phyloP scores from a whole-genome alignment of 2,329 filamentous ascomycete species.

The Alternaria postmessia region DNA sequence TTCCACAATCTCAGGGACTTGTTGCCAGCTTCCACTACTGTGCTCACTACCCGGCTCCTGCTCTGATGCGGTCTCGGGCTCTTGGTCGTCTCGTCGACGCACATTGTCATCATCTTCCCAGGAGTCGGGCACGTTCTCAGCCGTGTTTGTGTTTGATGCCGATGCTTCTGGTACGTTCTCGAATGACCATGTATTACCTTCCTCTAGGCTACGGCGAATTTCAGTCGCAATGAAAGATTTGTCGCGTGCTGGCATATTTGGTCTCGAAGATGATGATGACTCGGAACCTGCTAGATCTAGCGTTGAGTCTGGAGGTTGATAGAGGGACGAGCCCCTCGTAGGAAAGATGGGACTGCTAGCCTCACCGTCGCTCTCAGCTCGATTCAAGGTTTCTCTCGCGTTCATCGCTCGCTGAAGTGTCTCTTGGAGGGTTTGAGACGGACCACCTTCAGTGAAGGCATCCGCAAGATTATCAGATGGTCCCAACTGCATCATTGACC shows the following conservation, averaged over 20 bases:
- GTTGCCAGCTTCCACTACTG: constrained; percentile 53
- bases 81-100: constrained; percentile 6
- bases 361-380: constrained; percentile 2
- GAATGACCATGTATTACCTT: constrained; percentile 48
- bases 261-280: constrained; percentile 40
- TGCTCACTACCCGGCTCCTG: constrained; percentile 47
- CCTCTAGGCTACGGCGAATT: constrained; percentile 59
- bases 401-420: constrained; percentile 17
- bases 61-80: constrained; percentile 24
- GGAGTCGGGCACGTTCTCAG: constrained; percentile 25
- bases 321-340: constrained; percentile 26
- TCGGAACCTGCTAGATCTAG: constrained; percentile 12
- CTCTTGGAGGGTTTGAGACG: constrained; percentile 11
- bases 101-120: constrained; percentile 39
- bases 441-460: constrained; percentile 6
- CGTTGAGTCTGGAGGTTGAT: constrained; percentile 4
- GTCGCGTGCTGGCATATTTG: constrained; percentile 58
- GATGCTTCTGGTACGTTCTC: constrained; percentile 29
- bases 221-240: constrained; percentile 57
- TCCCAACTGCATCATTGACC: constrained; percentile 22
- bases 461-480: constrained; percentile 18
- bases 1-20: constrained; percentile 42
- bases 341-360: constrained; percentile 18
- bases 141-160: constrained; percentile 4
- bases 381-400: constrained; percentile 9